These are phyloP conservation scores for Citeromyces hawaiiensis DNA, from an alignment of 1,139 yeast genomes.

Conservation along the genomic window DNA sequence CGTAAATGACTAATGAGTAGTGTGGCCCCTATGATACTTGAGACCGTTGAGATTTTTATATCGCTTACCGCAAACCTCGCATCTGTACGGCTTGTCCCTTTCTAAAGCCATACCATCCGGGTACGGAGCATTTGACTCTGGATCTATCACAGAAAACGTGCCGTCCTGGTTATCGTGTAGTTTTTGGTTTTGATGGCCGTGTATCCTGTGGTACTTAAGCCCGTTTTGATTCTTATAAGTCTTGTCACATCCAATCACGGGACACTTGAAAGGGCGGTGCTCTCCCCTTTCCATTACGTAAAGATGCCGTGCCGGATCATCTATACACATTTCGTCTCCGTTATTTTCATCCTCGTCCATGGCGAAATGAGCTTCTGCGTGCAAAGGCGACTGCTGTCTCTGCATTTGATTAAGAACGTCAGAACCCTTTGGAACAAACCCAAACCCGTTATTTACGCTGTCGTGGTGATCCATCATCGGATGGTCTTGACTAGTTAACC, in stretches of 20 bases:
- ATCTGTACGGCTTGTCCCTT: conserved; percentile 94
- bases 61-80: conserved; percentile 96
- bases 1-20: conserved; percentile 53
- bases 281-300: conserved; percentile 89
- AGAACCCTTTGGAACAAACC: conserved; percentile 6
- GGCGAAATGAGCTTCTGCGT: conserved; percentile 5
- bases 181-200: conserved; percentile 95
- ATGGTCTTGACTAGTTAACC: conserved; percentile 6
- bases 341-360: conserved; percentile 14
- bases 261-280: conserved; percentile 93
- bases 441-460: conserved; percentile 7
- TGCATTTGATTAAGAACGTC: conserved; percentile 6
- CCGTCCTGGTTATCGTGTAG: conserved; percentile 89
- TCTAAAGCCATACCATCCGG: conserved; percentile 91
- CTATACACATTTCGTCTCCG: conserved; percentile 50
- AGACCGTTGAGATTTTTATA: conserved; percentile 93
- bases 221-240: conserved; percentile 97
- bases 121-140: conserved; percentile 81
- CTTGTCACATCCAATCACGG: conserved; percentile 96
- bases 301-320: conserved; percentile 88
- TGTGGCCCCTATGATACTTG: conserved; percentile 94
- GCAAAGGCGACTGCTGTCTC: conserved; percentile 9
- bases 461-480: conserved; percentile 5
- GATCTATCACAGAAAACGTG: conserved; percentile 83
- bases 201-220: conserved; percentile 85